Percentiles rank a stretch among this genome's conserved stretches.
Evolutionary conservation across 2,329 filamentous ascomycete species (phyloP).

Genomic region (Zymoseptoria crescenta): DNA sequence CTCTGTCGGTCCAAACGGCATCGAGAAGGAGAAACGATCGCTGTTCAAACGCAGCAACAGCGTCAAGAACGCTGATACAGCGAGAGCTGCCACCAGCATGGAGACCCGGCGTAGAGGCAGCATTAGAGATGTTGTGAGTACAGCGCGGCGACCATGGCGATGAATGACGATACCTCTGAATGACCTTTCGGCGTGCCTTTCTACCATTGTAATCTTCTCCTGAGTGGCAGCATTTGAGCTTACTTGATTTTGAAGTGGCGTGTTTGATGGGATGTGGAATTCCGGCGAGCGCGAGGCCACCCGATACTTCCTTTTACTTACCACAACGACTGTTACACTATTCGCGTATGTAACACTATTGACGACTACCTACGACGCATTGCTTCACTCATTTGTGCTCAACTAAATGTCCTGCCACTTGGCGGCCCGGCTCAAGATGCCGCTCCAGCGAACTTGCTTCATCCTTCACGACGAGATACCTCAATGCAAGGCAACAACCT

Average conservation of each 20-base stretch:
- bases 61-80: constrained; percentile 5
- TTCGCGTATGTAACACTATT: not conserved
- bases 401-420: not conserved
- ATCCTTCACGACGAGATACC: not conserved
- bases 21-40: constrained; percentile 9
- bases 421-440: not conserved
- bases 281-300: not conserved
- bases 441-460: not conserved
- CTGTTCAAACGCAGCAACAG: constrained; percentile 16
- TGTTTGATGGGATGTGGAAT: not conserved
- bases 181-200: not conserved
- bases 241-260: not conserved
- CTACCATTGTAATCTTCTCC: not conserved
- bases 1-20: not conserved
- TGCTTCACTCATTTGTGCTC: not conserved
- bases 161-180: constrained; percentile 1
- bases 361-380: not conserved
- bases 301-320: not conserved
- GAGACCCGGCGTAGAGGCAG: constrained; percentile 15
- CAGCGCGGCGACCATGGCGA: constrained; percentile 15
- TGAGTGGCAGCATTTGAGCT: not conserved
- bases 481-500: not conserved
- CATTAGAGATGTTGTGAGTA: constrained; percentile 17
- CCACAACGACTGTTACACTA: not conserved
- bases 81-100: not conserved